phyloP scores from a whole-genome alignment of 352 stramenopile genomes.

The Pythium myriotylum region DNA sequence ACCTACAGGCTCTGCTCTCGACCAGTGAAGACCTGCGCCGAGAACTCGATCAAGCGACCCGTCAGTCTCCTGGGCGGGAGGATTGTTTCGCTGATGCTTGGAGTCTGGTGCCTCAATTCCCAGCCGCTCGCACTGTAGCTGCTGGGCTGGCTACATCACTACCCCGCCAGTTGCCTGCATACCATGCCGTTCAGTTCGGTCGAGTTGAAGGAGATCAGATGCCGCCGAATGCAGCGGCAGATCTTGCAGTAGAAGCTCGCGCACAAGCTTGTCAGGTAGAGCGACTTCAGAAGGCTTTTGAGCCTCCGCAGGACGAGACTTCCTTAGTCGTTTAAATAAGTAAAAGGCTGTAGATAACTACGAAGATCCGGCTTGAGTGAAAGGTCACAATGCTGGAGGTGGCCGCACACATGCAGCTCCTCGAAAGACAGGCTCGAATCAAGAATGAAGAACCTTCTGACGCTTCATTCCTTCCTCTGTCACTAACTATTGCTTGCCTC shows the following conservation, averaged over 20 bases:
- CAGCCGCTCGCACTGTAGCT: constrained; percentile 22
- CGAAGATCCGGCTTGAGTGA: background rate
- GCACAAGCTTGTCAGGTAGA: constrained; percentile 18
- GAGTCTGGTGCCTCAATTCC: constrained; percentile 9
- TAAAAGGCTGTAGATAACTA: background rate
- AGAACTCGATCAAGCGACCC: constrained; percentile 7
- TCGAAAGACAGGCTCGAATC: constrained; percentile 51
- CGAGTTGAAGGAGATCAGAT: constrained; percentile 16
- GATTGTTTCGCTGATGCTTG: constrained; percentile 20
- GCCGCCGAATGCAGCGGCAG: constrained; percentile 9
- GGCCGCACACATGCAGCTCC: constrained; percentile 45
- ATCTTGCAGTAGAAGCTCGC: constrained; percentile 21
- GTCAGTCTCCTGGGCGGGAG: background rate
- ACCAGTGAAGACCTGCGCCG: background rate
- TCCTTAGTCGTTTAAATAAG: background rate
- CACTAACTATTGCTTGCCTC: constrained; percentile 49
- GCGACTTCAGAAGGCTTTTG: background rate
- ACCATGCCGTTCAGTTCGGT: background rate
- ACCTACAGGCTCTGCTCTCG: constrained; percentile 3
- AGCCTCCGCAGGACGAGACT: background rate
- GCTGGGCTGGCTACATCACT: constrained; percentile 25
- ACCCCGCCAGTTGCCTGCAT: background rate
- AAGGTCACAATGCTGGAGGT: constrained; percentile 42
- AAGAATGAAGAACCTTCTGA: constrained; percentile 45
- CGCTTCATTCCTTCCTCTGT: constrained; percentile 53